Evolutionary conservation across 257 asterid genomes (phyloP), one percentile per base, ranked within the genome.

Genomic region (Solanum pennellii): DNA sequence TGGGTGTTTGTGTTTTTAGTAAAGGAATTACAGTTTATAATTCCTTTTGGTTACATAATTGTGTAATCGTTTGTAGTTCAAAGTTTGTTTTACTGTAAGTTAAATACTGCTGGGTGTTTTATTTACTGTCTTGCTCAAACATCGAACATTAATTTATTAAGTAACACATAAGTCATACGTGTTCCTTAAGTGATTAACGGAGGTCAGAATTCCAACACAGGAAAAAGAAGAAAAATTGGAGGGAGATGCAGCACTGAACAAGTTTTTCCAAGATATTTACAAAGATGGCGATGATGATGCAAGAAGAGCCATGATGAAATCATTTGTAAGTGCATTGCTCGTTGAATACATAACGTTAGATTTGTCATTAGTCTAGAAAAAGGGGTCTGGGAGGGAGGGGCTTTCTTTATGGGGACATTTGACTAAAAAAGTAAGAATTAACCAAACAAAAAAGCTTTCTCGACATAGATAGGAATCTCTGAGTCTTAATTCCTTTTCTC

Each of bases 171-270:
- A 37, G 39, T 37, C 39, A 37, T 37, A 37, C 39, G 7, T 37
- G 39, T 37, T 37, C 39, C 39, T 37, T 37, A 37, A 37, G 39
- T 5, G 39, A 37, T 37, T 37, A 37, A 37, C 39, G 39, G 39
- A 37, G 39, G 39, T 37, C 39, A 37, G 39, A 37, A 37, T 37
- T 37, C 7, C 39, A 37, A 37, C 39, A 37, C 91, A 97, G 99
- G 99, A 95, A 76, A 94, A 94, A 91, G 98, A 97, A 33, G 99
- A 97, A 87, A 94, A 97, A 88, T 94, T 97, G 5, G 99, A 97
- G 86, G 99, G 99, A 9, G 99, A 97, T 89, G 99, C 99, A 11
- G 99, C 96, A 83, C 86, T 97, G 88, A 97, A 95, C 96, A 97
- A 96, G 88, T 95, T 97, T 82, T 97, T 97, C 94, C 83, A 91